Base-by-base conservation (phyloP, 2,329 filamentous ascomycete species). In the Talaromyces sp. region DNA sequence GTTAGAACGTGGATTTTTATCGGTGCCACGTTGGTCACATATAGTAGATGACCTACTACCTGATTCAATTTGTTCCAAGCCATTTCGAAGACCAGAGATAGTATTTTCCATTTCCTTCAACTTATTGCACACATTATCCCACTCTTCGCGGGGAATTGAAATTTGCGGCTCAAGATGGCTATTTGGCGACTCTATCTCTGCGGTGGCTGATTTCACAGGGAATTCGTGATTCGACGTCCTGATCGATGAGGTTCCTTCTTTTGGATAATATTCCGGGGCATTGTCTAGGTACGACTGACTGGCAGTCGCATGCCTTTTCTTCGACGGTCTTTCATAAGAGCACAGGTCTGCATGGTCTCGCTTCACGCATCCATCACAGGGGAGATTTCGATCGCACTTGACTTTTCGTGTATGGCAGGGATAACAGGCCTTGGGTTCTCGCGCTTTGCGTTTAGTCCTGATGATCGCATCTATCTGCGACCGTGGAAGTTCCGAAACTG, bases 301-400 rank as follows among this genome's bases (percentile, higher is more conserved):
- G 27, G 64, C 62, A 32, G 68, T 64, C 38, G 71, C 65, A 53
- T 73, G 70, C 32, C 77, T 67, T 66, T 78, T 78, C 66, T 80
- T 80, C 27, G 76, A 76, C 9, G 78, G 78, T 5, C 78, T 75
- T 68, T 80, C 78, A 63, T 80, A 80, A 9, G 78, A 79, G 64
- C 78, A 80, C 14, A 80, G 73, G 56, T 80, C 77, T 35, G 77
- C 77, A 66, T 80, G 78, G 65, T 80, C 78, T 64, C 78, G 74
- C 66, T 80, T 80, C 53, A 80, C 77, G 61, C 78, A 80, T 21
- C 77, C 78, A 62, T 80, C 78, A 66, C 78, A 80, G 3, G 78
- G 78, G 9, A 80, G 67, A 55, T 80, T 80, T 46, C 78, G 76
- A 66, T 80, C 78, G 66, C 78, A 80, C 70, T 80, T 80, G 46